Percentiles rank a stretch among this genome's conserved stretches.
Conservation (phyloP, 495 filamentous ascomycete genomes). For the Neurospora sp. region DNA sequence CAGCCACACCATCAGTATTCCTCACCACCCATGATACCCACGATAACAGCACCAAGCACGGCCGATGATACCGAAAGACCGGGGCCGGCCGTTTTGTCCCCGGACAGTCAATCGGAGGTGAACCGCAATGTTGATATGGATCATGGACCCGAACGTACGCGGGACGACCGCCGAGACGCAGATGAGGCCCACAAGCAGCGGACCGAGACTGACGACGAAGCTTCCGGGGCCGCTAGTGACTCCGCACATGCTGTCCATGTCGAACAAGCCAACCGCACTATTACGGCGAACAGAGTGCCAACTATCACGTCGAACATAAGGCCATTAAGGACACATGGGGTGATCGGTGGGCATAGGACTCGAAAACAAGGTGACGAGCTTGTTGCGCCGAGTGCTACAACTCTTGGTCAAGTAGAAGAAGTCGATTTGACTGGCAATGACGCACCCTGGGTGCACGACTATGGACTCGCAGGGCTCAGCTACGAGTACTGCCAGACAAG, state of each 20-base stretch:
- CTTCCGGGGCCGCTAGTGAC: constrained; percentile 7
- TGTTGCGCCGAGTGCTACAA: neutral
- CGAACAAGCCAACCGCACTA: neutral
- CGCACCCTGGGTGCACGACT: constrained; percentile 19
- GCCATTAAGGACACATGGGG: neutral
- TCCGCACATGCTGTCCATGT: neutral
- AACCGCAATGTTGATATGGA: constrained; percentile 17
- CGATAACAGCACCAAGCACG: constrained; percentile 9
- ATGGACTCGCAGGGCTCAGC: constrained; percentile 32
- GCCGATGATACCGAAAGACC: constrained; percentile 15
- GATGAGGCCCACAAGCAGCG: constrained; percentile 25
- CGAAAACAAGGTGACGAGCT: constrained; percentile 1
- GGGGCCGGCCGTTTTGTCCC: constrained; percentile 29
- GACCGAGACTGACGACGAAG: constrained; percentile 24
- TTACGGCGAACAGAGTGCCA: neutral
- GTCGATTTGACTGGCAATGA: constrained; percentile 10
- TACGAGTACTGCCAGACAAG: constrained; percentile 58
- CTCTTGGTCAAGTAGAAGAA: constrained; percentile 8
- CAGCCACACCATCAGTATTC: neutral
- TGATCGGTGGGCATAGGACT: neutral
- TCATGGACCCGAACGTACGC: constrained; percentile 4
- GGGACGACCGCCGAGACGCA: constrained; percentile 1
- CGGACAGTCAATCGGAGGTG: constrained; percentile 19
- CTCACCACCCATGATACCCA: constrained; percentile 3
- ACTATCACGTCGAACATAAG: neutral